phyloP scores from a whole-genome alignment of 176 grass and related monocot genomes.

The Carex myosuroides region DNA sequence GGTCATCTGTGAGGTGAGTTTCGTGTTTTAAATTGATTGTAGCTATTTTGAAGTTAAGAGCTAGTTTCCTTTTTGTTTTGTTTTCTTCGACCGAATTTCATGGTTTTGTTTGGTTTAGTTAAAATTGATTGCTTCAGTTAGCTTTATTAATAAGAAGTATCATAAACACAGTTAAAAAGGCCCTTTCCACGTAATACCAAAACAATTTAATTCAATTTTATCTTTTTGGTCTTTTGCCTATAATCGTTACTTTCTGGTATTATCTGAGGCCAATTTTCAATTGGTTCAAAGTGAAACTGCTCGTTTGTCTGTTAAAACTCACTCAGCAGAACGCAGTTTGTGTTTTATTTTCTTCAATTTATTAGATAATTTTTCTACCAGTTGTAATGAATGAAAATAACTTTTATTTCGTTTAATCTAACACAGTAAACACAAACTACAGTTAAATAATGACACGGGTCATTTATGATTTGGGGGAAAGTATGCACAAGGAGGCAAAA shows the following conservation, averaged over 20 bases:
- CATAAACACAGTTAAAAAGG: neutral
- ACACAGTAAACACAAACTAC: neutral
- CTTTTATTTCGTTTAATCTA: neutral
- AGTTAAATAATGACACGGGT: slow-evolving; percentile 54
- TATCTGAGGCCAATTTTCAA: neutral
- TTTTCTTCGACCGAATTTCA: neutral
- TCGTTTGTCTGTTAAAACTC: neutral
- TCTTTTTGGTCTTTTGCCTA: neutral
- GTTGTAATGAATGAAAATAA: neutral
- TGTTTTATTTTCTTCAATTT: neutral
- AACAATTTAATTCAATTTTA: neutral
- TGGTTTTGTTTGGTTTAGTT: neutral
- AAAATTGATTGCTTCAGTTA: neutral
- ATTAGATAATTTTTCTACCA: neutral
- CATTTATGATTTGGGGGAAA: slow-evolving; percentile 60
- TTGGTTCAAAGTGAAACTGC: neutral
- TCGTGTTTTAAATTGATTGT: neutral
- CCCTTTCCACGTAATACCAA: neutral
- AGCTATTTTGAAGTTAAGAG: neutral
- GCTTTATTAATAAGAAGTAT: neutral
- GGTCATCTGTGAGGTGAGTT: slow-evolving; percentile 8
- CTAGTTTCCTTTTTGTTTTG: neutral
- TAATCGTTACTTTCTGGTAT: neutral
- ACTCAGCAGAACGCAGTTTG: neutral
- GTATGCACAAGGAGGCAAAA: slow-evolving; percentile 56